Conservation (phyloP, 129 eudicot species). For the Heracleum sosnowskyi region DNA sequence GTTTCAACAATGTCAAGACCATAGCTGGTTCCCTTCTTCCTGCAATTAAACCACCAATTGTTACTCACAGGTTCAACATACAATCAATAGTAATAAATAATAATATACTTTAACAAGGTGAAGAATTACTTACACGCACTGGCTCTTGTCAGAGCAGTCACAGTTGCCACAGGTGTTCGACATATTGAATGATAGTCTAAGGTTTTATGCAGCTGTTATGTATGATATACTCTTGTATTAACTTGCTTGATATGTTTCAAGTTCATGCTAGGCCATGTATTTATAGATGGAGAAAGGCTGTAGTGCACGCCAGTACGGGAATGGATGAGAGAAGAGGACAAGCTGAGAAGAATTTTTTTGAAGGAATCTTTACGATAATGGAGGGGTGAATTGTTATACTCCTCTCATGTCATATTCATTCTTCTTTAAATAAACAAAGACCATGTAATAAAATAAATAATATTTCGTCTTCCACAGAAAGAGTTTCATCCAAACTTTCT, state of each 20-base stretch:
- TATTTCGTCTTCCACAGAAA: not conserved
- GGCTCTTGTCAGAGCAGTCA: constrained; percentile 67
- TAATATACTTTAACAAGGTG: not conserved
- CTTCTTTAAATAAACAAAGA: not conserved
- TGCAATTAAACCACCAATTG: constrained; percentile 17
- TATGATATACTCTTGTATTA: not conserved
- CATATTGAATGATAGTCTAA: not conserved
- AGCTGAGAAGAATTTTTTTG: not conserved
- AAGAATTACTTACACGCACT: constrained; percentile 43
- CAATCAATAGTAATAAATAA: constrained; percentile 16
- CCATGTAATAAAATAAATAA: not conserved
- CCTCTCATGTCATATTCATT: constrained; percentile 2
- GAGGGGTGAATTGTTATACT: constrained; percentile 21
- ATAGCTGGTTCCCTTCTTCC: constrained; percentile 53
- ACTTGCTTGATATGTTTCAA: not conserved
- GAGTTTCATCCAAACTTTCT: not conserved
- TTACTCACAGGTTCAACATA: not conserved
- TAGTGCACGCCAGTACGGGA: not conserved
- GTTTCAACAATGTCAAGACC: constrained; percentile 38
- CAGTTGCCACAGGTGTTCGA: constrained; percentile 45
- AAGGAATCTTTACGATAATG: constrained; percentile 28
- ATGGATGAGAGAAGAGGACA: not conserved
- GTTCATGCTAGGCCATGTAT: constrained; percentile 24
- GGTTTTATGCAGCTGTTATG: not conserved
- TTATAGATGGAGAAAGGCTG: constrained; percentile 33